Base-by-base conservation (phyloP, 768 basidiomycete species). In the Macrolepiota albuminosa region DNA sequence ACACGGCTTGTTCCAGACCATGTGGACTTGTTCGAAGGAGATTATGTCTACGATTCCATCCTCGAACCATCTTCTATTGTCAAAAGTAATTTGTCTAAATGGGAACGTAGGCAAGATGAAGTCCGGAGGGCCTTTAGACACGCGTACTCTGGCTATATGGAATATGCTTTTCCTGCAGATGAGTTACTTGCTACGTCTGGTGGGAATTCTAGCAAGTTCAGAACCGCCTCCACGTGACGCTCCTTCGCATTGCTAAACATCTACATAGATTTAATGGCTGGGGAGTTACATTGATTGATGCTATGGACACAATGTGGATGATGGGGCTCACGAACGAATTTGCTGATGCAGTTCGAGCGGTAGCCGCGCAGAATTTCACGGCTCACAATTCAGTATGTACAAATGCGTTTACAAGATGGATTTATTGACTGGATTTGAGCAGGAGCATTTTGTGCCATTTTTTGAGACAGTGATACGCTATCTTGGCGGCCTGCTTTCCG, bases 381-480 rank as follows among this genome's bases (percentile, higher is more conserved):
- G 61, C 71, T 29, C 29, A 29, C 42, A 39, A 61, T 57, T n/a
- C 67, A 61, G 67, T 77, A 63, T 57, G 76, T 72, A 18, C 21
- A 60, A 45, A n/a, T n/a, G 21, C 24, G 14, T 33, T 40, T 21
- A 40, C 24, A 18, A 29, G 33, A 47, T 29, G 18, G 40, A 57
- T 45, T 42, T 24, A 47, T 66, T 56, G 33, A 33, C 29, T 63
- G 14, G 3, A 26, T 37, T 21, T 45, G 50, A 62, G 60, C 62
- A 77, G 70, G 40, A 63, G 31, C 56, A 61, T 16, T 75, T 67
- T 59, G 81, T 76, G 10, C 81, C 82, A 0, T 87, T 87, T 70
- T 88, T 87, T 61, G 87, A 93, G 75, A 92, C 89, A 0, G 85
- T 86, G 26, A 93, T 93, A 58, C 84, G 91, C 8, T 78, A 81